Conservation (phyloP, 139 green algal genomes). For the Dunaliella primolecta region DNA sequence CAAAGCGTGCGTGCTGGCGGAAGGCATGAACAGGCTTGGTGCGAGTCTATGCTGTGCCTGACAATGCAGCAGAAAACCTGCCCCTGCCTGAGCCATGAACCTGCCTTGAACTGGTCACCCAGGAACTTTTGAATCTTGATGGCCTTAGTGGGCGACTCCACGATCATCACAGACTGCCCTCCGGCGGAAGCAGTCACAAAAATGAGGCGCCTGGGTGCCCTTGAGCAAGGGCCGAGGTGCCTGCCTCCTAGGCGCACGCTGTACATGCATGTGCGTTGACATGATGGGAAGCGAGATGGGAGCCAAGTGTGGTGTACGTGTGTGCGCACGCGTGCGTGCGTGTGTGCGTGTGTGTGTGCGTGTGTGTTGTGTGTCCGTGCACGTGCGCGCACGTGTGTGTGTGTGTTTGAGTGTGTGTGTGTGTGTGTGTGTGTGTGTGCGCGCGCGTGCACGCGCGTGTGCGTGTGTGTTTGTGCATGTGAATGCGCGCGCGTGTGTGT, state of each 20-base stretch:
- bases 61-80: no score
- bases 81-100: no score
- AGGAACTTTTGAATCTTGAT: constrained; percentile 89
- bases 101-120: constrained; percentile 52
- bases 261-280: background rate
- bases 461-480: background rate
- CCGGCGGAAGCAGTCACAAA: background rate
- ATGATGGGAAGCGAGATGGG: no score
- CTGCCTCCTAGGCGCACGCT: background rate
- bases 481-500: background rate
- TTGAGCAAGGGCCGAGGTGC: background rate
- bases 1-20: no score
- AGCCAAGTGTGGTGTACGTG: no score
- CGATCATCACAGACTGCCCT: constrained; percentile 66
- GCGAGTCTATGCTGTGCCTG: no score
- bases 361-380: background rate
- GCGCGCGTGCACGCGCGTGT: background rate
- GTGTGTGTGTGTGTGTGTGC: background rate
- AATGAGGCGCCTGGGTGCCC: background rate
- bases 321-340: background rate
- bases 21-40: no score
- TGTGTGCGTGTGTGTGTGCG: background rate
- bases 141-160: constrained; percentile 95
- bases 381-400: background rate
- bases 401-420: background rate